A percentile compares a stretch with the other conserved stretches of the same genome.
phyloP scores from a whole-genome alignment of 371 early-diverging fungal genomes.

The Mucor velutinosus region DNA sequence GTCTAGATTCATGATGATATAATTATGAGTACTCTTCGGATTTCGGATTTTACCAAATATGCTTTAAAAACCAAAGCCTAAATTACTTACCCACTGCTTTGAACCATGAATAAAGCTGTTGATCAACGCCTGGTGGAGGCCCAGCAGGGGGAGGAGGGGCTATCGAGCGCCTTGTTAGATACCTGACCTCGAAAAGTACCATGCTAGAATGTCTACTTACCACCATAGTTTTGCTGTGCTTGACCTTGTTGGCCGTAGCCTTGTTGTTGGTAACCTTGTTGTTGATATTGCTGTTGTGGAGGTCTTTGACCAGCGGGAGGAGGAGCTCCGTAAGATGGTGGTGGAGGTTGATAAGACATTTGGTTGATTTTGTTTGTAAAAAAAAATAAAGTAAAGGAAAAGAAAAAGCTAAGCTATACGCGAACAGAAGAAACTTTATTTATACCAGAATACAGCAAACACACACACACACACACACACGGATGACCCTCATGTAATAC shows the following conservation, averaged over 20 bases:
- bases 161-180: not conserved
- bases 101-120: constrained; percentile 70
- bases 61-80: not conserved
- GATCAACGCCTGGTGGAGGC: constrained; percentile 38
- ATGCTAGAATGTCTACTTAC: not conserved
- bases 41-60: not conserved
- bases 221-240: constrained; percentile 1
- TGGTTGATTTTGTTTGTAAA: not conserved
- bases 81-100: constrained; percentile 68
- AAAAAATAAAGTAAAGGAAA: not conserved
- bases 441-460: not conserved
- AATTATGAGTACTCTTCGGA: not conserved
- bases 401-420: not conserved
- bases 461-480: not conserved
- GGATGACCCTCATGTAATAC: not conserved
- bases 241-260: constrained; percentile 7
- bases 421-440: not conserved
- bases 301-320: constrained; percentile 7
- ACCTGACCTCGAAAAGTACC: not conserved
- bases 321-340: constrained; percentile 16
- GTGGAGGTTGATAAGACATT: constrained; percentile 33
- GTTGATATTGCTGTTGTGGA: constrained; percentile 1
- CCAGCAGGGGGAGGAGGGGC: not conserved
- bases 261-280: constrained; percentile 5
- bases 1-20: constrained; percentile 24